phyloP scores from a whole-genome alignment of 2,329 filamentous ascomycete species.

The Arachnomyces sp. region DNA sequence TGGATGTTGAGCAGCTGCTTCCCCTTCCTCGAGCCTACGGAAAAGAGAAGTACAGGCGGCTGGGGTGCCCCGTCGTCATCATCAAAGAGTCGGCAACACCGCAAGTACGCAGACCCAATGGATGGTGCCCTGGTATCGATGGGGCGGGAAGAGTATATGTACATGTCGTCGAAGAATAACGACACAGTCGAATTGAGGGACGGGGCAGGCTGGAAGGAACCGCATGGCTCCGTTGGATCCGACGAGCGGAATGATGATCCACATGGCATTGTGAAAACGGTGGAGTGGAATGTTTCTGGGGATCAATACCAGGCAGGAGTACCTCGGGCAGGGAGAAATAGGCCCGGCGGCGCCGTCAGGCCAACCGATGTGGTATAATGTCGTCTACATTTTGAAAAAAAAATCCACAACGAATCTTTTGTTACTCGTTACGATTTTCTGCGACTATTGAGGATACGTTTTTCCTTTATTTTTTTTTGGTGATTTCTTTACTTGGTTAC shows the following conservation, averaged over 20 bases:
- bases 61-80: neutral
- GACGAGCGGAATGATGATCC: too few species aligned
- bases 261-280: neutral
- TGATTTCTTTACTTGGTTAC: too few species aligned
- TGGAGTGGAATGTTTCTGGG: constrained; percentile 1
- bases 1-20: neutral
- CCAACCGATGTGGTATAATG: too few species aligned
- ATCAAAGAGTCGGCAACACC: neutral
- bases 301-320: too few species aligned
- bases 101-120: neutral
- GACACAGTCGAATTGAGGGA: neutral
- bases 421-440: too few species aligned
- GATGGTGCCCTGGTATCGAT: neutral
- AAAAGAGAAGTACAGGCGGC: neutral
- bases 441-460: too few species aligned
- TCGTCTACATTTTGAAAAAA: too few species aligned
- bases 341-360: too few species aligned
- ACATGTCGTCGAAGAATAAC: neutral
- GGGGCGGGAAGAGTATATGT: neutral
- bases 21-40: neutral
- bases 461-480: too few species aligned
- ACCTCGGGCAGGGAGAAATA: too few species aligned
- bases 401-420: too few species aligned
- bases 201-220: neutral
- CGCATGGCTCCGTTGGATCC: neutral